Conservation (phyloP, 768 basidiomycete species). For the Roridomyces roridus region DNA sequence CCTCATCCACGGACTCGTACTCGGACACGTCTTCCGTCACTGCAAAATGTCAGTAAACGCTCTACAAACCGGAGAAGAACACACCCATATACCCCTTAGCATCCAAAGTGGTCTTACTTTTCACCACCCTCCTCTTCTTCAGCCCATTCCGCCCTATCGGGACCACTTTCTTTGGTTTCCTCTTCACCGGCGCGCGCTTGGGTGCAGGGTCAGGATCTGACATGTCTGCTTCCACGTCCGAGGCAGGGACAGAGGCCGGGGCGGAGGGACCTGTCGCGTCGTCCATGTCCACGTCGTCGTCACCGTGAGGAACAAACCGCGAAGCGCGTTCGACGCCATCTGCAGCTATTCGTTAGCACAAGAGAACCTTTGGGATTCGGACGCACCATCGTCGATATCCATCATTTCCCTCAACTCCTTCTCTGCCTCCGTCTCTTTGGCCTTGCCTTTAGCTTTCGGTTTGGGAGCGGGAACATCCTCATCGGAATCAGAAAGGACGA, state of each 20-base stretch:
- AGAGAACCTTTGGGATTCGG: too few relatives aligned
- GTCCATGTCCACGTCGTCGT: constrained; percentile 39
- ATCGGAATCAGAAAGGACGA: constrained; percentile 71
- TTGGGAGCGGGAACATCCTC: constrained; percentile 54
- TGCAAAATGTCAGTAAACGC: constrained; percentile 31
- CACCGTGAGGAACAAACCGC: constrained; percentile 26
- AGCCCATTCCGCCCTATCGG: constrained; percentile 82
- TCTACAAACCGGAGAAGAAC: background rate
- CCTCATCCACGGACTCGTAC: constrained; percentile 79
- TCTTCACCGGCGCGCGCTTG: constrained; percentile 39
- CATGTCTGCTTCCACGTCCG: constrained; percentile 41
- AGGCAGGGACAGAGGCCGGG: constrained; percentile 26
- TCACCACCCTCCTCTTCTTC: constrained; percentile 72
- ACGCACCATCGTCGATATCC: constrained; percentile 78
- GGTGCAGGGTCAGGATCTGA: constrained; percentile 35
- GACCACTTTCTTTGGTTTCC: constrained; percentile 61
- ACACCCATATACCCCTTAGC: constrained; percentile 80
- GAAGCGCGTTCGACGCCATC: constrained; percentile 39
- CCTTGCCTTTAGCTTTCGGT: constrained; percentile 40
- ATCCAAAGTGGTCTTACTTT: constrained; percentile 59
- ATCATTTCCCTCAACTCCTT: constrained; percentile 65
- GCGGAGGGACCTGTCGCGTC: too few relatives aligned
- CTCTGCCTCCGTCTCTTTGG: constrained; percentile 45
- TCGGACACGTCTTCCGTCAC: constrained; percentile 81
- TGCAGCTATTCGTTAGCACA: constrained; percentile 18